These are phyloP conservation scores for Beta lomatogona DNA, from an alignment of 179 eudicot species.

Conservation along the genomic window DNA sequence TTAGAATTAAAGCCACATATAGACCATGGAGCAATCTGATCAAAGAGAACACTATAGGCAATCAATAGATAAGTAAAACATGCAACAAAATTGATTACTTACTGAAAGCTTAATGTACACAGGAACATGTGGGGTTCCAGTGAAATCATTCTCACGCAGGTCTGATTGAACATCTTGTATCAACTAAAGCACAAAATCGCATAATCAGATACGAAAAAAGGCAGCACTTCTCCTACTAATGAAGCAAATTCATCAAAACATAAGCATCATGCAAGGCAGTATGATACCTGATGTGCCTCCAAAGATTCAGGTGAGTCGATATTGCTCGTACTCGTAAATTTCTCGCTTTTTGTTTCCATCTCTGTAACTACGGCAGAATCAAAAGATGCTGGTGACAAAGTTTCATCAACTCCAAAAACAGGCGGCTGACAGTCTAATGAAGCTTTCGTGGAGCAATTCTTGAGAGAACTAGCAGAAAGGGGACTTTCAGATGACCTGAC, in stretches of 20 bases:
- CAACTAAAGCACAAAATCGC: slow-evolving; percentile 47
- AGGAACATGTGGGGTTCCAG: slow-evolving; percentile 53
- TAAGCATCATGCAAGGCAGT: background rate
- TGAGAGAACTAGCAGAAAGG: slow-evolving; percentile 52
- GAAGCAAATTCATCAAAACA: background rate
- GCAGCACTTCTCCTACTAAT: background rate
- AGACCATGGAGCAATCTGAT: background rate
- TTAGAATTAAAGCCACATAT: background rate
- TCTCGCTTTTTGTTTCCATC: slow-evolving; percentile 51
- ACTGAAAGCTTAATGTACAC: slow-evolving; percentile 66
- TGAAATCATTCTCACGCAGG: slow-evolving; percentile 40
- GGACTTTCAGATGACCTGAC: slow-evolving; percentile 59
- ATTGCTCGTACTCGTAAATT: slow-evolving; percentile 53
- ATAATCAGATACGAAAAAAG: slow-evolving; percentile 12
- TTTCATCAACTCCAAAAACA: slow-evolving; percentile 51
- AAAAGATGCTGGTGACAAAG: slow-evolving; percentile 65
- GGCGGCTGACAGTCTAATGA: slow-evolving; percentile 56
- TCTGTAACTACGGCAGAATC: slow-evolving; percentile 66
- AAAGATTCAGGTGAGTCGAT: slow-evolving; percentile 57
- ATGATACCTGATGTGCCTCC: slow-evolving; percentile 57
- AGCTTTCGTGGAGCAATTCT: slow-evolving; percentile 51
- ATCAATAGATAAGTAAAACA: background rate
- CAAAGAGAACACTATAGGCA: background rate
- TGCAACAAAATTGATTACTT: slow-evolving; percentile 24
- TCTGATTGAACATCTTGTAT: slow-evolving; percentile 57